phyloP scores from a whole-genome alignment of 306 rosid genomes.

The Cucurbita ficifolia region DNA sequence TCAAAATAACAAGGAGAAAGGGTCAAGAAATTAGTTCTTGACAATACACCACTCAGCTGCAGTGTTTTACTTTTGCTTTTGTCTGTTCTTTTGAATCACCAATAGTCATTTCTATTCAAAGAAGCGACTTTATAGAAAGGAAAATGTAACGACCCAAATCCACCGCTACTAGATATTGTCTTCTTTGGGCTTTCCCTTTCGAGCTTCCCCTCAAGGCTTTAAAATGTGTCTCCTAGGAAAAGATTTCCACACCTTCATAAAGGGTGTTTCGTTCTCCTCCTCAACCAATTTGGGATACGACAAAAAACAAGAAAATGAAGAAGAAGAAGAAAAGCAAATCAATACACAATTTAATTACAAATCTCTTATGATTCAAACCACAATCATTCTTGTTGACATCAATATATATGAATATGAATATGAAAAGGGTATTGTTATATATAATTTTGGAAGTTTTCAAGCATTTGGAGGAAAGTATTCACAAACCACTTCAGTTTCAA shows the following conservation, averaged over 20 bases:
- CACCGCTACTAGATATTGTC: no score
- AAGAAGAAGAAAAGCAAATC: background rate
- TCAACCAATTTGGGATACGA: no score
- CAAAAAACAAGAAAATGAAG: background rate
- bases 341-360: slow-evolving; percentile 6
- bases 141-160: background rate
- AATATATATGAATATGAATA: background rate
- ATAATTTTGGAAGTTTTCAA: no score
- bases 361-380: background rate
- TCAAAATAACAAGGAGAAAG: background rate
- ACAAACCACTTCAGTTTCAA: slow-evolving; percentile 81
- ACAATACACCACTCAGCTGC: background rate
- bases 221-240: no score
- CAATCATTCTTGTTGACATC: background rate
- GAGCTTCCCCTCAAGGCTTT: no score
- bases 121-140: background rate
- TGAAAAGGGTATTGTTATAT: background rate
- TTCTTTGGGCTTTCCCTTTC: no score
- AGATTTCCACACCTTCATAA: no score
- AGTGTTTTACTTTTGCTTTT: background rate
- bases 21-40: background rate
- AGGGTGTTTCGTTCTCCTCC: no score
- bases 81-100: slow-evolving; percentile 2
- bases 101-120: slow-evolving; percentile 1
- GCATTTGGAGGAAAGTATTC: slow-evolving; percentile 71